phyloP scores from a whole-genome alignment of 768 basidiomycete genomes.

The Russula sp. region DNA sequence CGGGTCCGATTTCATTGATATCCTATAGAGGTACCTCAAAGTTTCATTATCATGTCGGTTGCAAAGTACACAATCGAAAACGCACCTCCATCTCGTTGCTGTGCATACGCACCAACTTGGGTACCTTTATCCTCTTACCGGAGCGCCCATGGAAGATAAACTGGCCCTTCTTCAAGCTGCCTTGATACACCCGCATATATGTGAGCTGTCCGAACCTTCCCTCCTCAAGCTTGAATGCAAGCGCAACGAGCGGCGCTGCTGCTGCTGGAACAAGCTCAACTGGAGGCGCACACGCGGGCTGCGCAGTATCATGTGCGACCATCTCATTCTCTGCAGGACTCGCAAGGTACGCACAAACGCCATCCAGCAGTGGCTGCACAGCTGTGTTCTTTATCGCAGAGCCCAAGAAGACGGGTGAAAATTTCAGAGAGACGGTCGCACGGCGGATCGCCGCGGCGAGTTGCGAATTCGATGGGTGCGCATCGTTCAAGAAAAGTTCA shows the following conservation, averaged over 20 bases:
- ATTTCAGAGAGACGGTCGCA: too few relatives aligned
- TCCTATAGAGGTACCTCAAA: constrained; percentile 46
- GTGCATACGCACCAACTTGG: constrained; percentile 61
- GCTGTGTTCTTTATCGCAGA: too few relatives aligned
- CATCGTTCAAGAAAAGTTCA: too few relatives aligned
- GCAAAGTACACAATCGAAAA: background rate
- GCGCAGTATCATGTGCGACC: too few relatives aligned
- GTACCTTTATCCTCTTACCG: constrained; percentile 88
- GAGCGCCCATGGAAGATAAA: constrained; percentile 80
- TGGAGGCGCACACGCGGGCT: constrained; percentile 57
- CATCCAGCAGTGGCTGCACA: too few relatives aligned
- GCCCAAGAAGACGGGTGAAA: too few relatives aligned
- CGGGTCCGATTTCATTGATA: constrained; percentile 87
- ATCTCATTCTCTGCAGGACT: too few relatives aligned
- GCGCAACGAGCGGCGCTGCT: constrained; percentile 79
- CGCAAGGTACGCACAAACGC: too few relatives aligned
- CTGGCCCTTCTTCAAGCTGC: constrained; percentile 29
- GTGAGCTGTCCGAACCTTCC: constrained; percentile 96
- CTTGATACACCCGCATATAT: constrained; percentile 66
- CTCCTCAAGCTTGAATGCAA: constrained; percentile 99
- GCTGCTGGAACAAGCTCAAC: constrained; percentile 82
- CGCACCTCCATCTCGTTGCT: constrained; percentile 97
- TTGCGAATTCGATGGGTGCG: too few relatives aligned
- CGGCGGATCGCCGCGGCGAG: too few relatives aligned
- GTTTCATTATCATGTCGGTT: background rate